Base-by-base conservation (phyloP, 2,329 filamentous ascomycete genomes). In the Paracoccidioides lutzii region DNA sequence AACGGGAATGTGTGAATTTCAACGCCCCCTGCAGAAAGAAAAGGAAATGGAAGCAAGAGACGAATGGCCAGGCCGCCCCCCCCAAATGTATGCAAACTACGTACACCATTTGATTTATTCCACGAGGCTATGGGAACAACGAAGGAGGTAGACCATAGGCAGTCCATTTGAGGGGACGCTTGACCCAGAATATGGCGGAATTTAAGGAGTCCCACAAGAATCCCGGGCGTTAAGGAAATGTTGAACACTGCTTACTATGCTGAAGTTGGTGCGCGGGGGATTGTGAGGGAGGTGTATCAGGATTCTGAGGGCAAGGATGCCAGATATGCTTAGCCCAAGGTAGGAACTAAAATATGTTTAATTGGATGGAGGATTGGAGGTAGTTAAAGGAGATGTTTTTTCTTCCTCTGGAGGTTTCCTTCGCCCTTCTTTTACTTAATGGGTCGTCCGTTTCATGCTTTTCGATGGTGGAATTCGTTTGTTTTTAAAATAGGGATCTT, bases 1-100 rank as follows among this genome's bases (percentile, higher is more conserved):
- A 64, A 67, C 3, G 65, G 59, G 12, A 60, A 68, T 4, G 22
- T 12, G 7, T 32, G 46, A 49, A 7, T 8, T 37, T 37, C n/a
- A 15, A 32, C 30, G 10, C 2, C 30, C 35, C n/a, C n/a, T 28
- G 14, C 32, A 22, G 14, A 37, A 49, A 32, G 33, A 49, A 38
- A 30, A 33, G 2, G 33, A 38, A 10, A 15, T 14, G 33, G 32
- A 37, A 6, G 37, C 15, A 32, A 22, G 33, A 41, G 32, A 52
- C 10, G 28, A 15, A 33, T 32, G 49, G 49, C 37, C 49, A 6
- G 41, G 40, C 10, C n/a, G n/a, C n/a, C n/a, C 46, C 46, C 3
- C 54, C 54, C 15, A 1, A 22, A 28, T 56, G 14, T 52, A 52
- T 37, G 54, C 41, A 3, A 35, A 46, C 22, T 32, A 30, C 30